Percentiles rank a stretch among this genome's conserved stretches.
phyloP scores from a whole-genome alignment of 2,329 filamentous ascomycete genomes.

The Diaporthe amygdali region DNA sequence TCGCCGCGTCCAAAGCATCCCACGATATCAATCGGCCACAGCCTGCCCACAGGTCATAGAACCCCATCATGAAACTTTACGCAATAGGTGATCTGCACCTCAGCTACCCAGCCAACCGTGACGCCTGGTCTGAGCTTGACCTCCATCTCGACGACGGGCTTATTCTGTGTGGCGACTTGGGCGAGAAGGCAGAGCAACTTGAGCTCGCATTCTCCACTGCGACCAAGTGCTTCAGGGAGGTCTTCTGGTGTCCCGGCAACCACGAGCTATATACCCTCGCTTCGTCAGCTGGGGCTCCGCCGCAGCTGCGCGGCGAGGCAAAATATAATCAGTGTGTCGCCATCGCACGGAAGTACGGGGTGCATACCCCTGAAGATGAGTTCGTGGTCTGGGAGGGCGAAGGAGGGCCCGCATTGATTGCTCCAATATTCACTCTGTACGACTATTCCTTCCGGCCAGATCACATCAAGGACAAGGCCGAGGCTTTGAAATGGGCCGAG shows the following conservation, averaged over 20 bases:
- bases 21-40: not conserved
- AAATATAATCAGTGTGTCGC: conserved; percentile 61
- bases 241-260: conserved; percentile 63
- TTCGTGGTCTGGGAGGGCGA: conserved; percentile 59
- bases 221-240: conserved; percentile 38
- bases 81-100: conserved; percentile 44
- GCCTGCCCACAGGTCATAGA: not conserved
- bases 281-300: conserved; percentile 31
- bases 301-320: conserved; percentile 49
- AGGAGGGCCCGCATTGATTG: conserved; percentile 53
- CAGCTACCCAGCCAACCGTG: conserved; percentile 38
- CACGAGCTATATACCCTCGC: conserved; percentile 62
- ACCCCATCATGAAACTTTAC: conserved; percentile 35
- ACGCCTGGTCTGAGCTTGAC: conserved; percentile 34
- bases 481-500: conserved; percentile 46
- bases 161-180: conserved; percentile 43
- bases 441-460: conserved; percentile 63
- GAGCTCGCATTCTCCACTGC: conserved; percentile 38
- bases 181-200: conserved; percentile 41
- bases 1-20: not conserved
- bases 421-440: conserved; percentile 63
- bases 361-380: conserved; percentile 62
- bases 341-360: conserved; percentile 55
- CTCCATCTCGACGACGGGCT: conserved; percentile 42
- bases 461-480: conserved; percentile 48